phyloP scores from a whole-genome alignment of 2,329 filamentous ascomycete genomes.

The Trichoderma sp. region DNA sequence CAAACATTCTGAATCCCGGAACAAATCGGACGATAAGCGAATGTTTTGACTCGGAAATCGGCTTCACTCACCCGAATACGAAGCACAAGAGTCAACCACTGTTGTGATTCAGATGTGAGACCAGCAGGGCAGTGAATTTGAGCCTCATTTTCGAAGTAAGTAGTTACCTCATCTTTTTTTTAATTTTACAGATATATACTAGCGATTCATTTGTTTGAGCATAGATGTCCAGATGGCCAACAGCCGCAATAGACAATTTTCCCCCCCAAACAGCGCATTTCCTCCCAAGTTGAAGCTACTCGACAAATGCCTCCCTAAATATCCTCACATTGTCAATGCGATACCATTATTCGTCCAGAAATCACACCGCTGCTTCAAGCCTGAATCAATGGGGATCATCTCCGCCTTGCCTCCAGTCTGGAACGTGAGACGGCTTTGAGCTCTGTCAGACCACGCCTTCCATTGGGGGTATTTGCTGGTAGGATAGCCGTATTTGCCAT shows the following conservation, averaged over 20 bases:
- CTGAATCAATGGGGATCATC: slow-evolving; percentile 37
- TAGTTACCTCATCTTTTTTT: background rate
- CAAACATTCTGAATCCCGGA: no score
- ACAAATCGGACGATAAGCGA: background rate
- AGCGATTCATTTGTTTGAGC: background rate
- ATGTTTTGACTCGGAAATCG: background rate
- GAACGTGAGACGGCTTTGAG: slow-evolving; percentile 38
- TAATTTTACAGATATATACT: background rate
- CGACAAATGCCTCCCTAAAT: background rate
- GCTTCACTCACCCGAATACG: background rate
- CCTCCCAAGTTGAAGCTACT: background rate
- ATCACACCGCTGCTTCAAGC: slow-evolving; percentile 29
- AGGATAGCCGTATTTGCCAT: slow-evolving; percentile 32
- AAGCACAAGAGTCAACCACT: background rate
- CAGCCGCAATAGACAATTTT: background rate
- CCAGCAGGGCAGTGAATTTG: background rate
- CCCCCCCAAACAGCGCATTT: background rate
- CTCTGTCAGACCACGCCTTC: slow-evolving; percentile 37
- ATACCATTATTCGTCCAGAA: slow-evolving; percentile 26
- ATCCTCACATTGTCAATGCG: slow-evolving; percentile 24
- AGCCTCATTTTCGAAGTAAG: background rate
- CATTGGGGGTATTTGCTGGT: slow-evolving; percentile 29
- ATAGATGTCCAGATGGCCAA: background rate
- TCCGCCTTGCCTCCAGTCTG: slow-evolving; percentile 38
- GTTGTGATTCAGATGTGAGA: background rate